These are phyloP conservation scores for Aspergillus sojae DNA, from an alignment of 2,329 filamentous ascomycete genomes.

Conservation along the genomic window DNA sequence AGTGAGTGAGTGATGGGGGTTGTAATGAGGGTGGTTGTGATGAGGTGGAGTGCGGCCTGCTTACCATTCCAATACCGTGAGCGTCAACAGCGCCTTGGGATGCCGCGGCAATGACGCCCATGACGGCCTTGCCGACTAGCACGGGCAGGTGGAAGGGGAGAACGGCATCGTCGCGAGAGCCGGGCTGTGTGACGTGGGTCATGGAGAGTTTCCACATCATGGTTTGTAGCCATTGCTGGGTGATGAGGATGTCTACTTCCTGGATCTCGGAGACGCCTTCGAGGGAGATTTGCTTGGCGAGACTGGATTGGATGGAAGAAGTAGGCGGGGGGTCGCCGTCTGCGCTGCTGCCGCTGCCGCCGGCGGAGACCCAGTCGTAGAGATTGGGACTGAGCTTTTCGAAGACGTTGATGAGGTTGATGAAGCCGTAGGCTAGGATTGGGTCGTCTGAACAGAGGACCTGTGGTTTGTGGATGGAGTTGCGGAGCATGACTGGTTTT, in stretches of 20 bases:
- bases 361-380: constrained; percentile 43
- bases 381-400: constrained; percentile 41
- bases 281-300: constrained; percentile 57
- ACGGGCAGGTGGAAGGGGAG: constrained; percentile 68
- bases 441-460: constrained; percentile 61
- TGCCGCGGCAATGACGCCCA: constrained; percentile 71
- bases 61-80: constrained; percentile 72
- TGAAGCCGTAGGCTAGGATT: constrained; percentile 43
- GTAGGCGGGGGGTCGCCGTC: constrained; percentile 36
- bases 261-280: constrained; percentile 64
- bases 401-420: constrained; percentile 44
- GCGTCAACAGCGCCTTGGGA: constrained; percentile 75
- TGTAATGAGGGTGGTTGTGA: neutral
- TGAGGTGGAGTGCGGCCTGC: constrained; percentile 25
- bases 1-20: too few relatives aligned
- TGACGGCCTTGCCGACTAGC: constrained; percentile 64
- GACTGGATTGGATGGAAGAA: constrained; percentile 54
- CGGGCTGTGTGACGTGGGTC: constrained; percentile 64
- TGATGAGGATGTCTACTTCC: constrained; percentile 69
- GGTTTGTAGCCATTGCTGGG: constrained; percentile 71
- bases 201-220: constrained; percentile 75
- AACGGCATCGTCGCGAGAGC: constrained; percentile 56
- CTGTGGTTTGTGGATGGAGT: constrained; percentile 66
- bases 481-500: constrained; percentile 70
- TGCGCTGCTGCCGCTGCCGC: constrained; percentile 30